Conservation (phyloP, 768 basidiomycete genomes). For the Lactifluus echinatus region DNA sequence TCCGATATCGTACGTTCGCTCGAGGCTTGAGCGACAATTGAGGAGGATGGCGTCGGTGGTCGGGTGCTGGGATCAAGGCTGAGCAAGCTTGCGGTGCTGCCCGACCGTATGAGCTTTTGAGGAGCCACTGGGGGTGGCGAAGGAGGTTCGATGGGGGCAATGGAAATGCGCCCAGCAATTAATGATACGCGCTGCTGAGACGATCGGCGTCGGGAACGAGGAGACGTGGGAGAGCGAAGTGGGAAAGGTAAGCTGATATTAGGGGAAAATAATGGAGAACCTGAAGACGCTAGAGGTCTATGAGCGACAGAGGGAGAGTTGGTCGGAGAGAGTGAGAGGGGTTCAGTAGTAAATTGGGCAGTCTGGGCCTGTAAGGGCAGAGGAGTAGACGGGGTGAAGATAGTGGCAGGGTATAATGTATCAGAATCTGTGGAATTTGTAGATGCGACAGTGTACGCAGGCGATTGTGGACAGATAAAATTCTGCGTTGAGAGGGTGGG, state of each 20-base stretch:
- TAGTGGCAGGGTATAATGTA: conserved; percentile 23
- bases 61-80: conserved; percentile 52
- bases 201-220: conserved; percentile 65
- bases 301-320: conserved; percentile 22
- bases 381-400: conserved; percentile 16
- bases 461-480: conserved; percentile 14
- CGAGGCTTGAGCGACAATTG: conserved; percentile 36
- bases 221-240: conserved; percentile 40
- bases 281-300: conserved; percentile 24
- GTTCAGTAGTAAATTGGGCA: conserved; percentile 24
- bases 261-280: conserved; percentile 25
- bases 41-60: conserved; percentile 48
- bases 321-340: conserved; percentile 25
- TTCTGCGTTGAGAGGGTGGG: background rate
- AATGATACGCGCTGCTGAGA: conserved; percentile 81
- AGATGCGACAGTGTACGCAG: conserved; percentile 12
- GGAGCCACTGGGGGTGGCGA: conserved; percentile 53
- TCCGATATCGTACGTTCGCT: conserved; percentile 72
- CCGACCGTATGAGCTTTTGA: conserved; percentile 54
- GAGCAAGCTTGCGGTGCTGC: conserved; percentile 54
- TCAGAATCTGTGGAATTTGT: conserved; percentile 20
- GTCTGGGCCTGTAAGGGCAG: conserved; percentile 5
- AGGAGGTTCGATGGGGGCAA: conserved; percentile 67
- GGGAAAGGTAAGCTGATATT: conserved; percentile 26
- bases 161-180: conserved; percentile 72